These are phyloP conservation scores for Sporothrix brasiliensis DNA, from an alignment of 2,329 filamentous ascomycete genomes.

Conservation along the genomic window DNA sequence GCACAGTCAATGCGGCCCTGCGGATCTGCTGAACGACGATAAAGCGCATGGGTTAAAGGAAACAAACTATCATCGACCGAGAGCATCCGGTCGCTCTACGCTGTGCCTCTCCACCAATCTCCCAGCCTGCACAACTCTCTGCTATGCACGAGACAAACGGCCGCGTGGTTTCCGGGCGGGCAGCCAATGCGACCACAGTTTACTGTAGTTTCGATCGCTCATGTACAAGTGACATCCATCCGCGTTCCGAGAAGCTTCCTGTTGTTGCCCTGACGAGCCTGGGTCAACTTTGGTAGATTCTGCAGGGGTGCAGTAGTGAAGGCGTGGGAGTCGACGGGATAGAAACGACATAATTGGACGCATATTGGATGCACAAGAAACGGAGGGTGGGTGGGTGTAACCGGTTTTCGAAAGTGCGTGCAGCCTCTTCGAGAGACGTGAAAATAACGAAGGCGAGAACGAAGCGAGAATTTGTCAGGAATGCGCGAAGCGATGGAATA, in stretches of 20 bases:
- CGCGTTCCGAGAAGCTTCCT: neutral
- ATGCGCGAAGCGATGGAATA: neutral
- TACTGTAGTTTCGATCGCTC: neutral
- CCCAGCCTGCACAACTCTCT: neutral
- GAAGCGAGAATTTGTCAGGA: neutral
- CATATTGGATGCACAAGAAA: no score
- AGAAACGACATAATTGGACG: neutral
- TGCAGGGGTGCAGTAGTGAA: conserved; percentile 24
- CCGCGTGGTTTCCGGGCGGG: neutral
- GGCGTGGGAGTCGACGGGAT: neutral
- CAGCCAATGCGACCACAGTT: neutral
- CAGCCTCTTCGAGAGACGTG: neutral
- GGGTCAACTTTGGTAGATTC: neutral
- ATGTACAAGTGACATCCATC: no score
- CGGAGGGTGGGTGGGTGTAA: conserved; percentile 25
- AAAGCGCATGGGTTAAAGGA: neutral
- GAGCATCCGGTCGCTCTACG: neutral
- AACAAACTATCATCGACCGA: neutral
- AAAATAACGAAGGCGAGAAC: neutral
- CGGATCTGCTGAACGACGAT: neutral
- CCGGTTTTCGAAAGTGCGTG: conserved; percentile 22
- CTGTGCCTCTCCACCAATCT: conserved; percentile 5
- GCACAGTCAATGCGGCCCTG: neutral
- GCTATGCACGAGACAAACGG: neutral
- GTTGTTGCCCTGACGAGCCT: neutral